Percentiles rank a stretch among this genome's conserved stretches.
Evolutionary conservation across 139 green algal genomes (phyloP).

Genomic region (Picochlorum sp.): DNA sequence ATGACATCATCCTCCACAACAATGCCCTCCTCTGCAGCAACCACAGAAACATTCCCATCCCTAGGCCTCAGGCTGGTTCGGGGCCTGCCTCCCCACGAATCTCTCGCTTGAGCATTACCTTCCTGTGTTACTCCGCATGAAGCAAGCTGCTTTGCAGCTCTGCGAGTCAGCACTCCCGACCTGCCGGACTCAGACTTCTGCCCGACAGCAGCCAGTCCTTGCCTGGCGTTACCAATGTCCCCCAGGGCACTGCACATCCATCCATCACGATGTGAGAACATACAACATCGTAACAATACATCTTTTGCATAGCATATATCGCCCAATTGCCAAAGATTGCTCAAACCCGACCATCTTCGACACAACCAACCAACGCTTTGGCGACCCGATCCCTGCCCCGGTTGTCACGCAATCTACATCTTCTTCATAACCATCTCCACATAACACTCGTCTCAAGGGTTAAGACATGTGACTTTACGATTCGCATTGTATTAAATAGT

Average conservation of each 20-base stretch:
- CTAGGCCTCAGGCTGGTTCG: conserved; percentile 15
- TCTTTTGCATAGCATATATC: neutral
- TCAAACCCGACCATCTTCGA: no score
- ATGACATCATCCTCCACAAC: neutral
- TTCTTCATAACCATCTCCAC: no score
- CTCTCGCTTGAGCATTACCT: neutral
- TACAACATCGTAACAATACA: neutral
- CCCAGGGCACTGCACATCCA: neutral
- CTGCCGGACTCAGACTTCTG: no score
- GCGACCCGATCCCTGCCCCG: no score
- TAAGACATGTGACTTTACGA: no score
- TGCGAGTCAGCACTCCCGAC: conserved; percentile 21
- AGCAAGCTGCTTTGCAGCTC: conserved; percentile 17
- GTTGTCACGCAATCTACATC: no score
- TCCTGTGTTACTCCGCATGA: neutral
- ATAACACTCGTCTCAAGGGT: no score
- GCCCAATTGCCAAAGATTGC: no score
- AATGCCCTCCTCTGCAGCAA: neutral
- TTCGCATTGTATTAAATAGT: no score
- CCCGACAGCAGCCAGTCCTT: neutral
- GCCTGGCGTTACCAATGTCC: neutral
- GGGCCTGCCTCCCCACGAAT: conserved; percentile 11
- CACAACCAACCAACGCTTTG: no score
- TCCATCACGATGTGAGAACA: neutral
- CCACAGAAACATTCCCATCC: conserved; percentile 19